Evolutionary conservation across 768 basidiomycete genomes (phyloP), one percentile per base, ranked within the genome.

Genomic region (Suillus cothurnatus): DNA sequence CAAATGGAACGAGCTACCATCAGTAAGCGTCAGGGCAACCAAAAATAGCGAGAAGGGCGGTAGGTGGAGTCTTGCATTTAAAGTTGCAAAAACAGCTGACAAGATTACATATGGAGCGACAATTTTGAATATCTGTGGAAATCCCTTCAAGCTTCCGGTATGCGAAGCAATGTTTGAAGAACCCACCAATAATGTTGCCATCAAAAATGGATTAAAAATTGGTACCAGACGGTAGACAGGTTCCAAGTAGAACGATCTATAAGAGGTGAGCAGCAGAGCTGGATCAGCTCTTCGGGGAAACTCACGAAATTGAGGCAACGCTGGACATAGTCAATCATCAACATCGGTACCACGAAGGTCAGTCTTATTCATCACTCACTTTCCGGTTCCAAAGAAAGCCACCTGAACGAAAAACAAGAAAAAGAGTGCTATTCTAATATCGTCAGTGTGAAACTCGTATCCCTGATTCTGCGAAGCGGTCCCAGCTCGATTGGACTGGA

Each of bases 211-310:
- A 66, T 84, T 91, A 74, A 95, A 95, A 59, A 93, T 84, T 1
- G 93, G 92, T 67, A 95, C 89, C 19, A 95, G 81, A 21, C 93
- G 89, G 71, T 94, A 95, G 8, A 95, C 93, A 3, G 94, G 93
- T 47, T 89, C 93, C 23, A 95, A 82, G 74, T 95, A 95, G 77
- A 95, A 95, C 3, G 91, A 92, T 21, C 87, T 89, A 55, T 34
- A 38, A 26, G 17, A 36, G 61, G 14, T 71, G 61, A 50, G 62
- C 6, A 53, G 61, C 21, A 50, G 49, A 26, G 23, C 39, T 47
- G 31, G 23, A 36, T 55, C 28, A 23, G 6, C 61, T 23, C 12
- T 34, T 4, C 62, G 26, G 62, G 1, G 34, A 21, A 41, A 81
- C 89, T 70, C 68, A 91, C 87, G 92, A 91, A 71, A 94, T 93